Conservation (phyloP, 768 basidiomycete species). For the Tylopilus subfusipes region DNA sequence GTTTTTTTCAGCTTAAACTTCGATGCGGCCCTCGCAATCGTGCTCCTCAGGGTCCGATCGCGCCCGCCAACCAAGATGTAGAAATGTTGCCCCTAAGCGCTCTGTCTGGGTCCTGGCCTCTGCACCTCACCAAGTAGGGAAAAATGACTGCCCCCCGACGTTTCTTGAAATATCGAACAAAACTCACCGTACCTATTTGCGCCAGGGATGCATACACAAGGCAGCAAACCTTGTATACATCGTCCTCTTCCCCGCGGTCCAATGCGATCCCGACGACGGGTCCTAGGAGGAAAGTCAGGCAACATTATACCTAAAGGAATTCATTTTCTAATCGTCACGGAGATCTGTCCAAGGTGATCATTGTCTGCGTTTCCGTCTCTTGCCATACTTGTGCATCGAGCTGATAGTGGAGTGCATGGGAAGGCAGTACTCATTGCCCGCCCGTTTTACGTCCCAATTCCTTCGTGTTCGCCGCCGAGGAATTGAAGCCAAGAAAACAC, state of each 20-base stretch:
- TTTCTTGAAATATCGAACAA: not conserved
- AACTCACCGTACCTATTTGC: not conserved
- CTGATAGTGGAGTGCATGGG: not conserved
- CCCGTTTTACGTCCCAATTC: conserved; percentile 3
- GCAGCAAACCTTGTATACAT: not conserved
- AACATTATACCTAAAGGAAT: not conserved
- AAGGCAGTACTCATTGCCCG: too few relatives aligned
- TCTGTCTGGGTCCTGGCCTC: not conserved
- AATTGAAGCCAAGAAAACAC: not conserved
- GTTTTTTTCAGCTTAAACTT: too few relatives aligned
- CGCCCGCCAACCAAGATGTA: not conserved
- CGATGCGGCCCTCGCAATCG: not conserved
- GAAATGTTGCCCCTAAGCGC: not conserved
- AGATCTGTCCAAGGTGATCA: not conserved
- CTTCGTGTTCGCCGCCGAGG: not conserved
- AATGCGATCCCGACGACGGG: not conserved
- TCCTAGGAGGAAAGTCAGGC: not conserved
- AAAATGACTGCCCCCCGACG: too few relatives aligned
- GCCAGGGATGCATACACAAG: not conserved
- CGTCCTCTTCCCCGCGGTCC: not conserved
- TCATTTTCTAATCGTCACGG: not conserved
- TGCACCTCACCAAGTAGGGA: not conserved
- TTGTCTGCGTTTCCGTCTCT: not conserved
- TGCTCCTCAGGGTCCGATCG: not conserved
- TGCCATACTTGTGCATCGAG: not conserved